Percentiles rank a stretch among this genome's conserved stretches.
Conservation (phyloP, 2,329 filamentous ascomycete genomes). For the Fusarium verrucosum region DNA sequence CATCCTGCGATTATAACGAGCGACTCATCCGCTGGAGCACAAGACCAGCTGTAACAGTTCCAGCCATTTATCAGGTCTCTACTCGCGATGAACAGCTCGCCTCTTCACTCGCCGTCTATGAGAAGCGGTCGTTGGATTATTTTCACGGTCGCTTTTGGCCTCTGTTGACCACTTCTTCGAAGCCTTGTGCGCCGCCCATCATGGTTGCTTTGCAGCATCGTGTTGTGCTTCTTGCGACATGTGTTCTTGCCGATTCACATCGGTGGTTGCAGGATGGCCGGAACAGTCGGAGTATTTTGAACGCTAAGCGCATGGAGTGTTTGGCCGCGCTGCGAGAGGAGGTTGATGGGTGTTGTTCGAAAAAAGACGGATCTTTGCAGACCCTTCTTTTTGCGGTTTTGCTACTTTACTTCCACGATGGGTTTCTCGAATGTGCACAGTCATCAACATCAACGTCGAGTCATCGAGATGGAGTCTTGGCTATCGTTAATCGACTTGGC, state of each 20-base stretch:
- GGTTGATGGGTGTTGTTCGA: conserved; percentile 47
- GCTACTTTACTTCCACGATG: conserved; percentile 54
- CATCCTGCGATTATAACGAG: conserved; percentile 46
- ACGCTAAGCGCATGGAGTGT: conserved; percentile 45
- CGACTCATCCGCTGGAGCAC: conserved; percentile 55
- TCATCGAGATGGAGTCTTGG: conserved; percentile 50
- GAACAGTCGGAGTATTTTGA: conserved; percentile 40
- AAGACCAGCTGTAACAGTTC: conserved; percentile 45
- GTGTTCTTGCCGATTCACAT: conserved; percentile 48
- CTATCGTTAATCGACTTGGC: conserved; percentile 48
- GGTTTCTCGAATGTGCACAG: conserved; percentile 49
- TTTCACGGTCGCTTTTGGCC: conserved; percentile 50
- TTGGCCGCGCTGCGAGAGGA: conserved; percentile 47
- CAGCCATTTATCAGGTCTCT: conserved; percentile 44
- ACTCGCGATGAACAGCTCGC: conserved; percentile 42
- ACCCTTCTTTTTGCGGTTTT: conserved; percentile 53
- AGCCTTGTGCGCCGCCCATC: conserved; percentile 46
- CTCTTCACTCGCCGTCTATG: conserved; percentile 42
- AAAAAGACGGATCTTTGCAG: conserved; percentile 46
- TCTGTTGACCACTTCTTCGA: conserved; percentile 42
- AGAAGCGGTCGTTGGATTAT: conserved; percentile 47
- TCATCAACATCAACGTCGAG: conserved; percentile 48
- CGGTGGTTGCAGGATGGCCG: conserved; percentile 46
- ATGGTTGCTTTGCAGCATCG: conserved; percentile 47
- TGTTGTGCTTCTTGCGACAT: conserved; percentile 47